These are phyloP conservation scores for Cardamine resedifolia DNA, from an alignment of 345 rosid genomes.

Conservation along the genomic window DNA sequence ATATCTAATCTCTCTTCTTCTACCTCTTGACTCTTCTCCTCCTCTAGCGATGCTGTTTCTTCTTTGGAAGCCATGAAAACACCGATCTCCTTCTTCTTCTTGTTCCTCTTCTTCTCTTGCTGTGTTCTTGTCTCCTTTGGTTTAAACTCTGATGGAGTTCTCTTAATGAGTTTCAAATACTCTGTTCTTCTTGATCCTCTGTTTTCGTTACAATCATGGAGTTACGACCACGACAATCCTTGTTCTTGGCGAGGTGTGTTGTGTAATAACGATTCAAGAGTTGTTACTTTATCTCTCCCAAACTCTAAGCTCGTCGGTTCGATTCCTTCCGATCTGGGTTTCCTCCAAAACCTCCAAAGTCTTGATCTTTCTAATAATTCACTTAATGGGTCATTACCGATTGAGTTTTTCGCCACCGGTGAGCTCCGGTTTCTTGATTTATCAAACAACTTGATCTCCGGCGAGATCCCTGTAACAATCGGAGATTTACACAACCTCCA, in stretches of 20 bases:
- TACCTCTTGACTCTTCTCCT: slow-evolving; percentile 21
- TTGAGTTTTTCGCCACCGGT: slow-evolving; percentile 53
- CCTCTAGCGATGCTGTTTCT: slow-evolving; percentile 44
- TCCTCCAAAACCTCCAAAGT: slow-evolving; percentile 52
- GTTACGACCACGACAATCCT: slow-evolving; percentile 55
- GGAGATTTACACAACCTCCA: slow-evolving; percentile 30
- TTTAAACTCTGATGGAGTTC: slow-evolving; percentile 66
- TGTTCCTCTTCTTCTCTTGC: slow-evolving; percentile 34
- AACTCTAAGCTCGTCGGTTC: slow-evolving; percentile 68
- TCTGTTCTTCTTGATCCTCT: slow-evolving; percentile 73
- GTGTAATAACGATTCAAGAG: slow-evolving; percentile 52
- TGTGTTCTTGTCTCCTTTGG: slow-evolving; percentile 30
- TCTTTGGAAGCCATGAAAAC: slow-evolving; percentile 39
- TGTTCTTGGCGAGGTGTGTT: slow-evolving; percentile 85
- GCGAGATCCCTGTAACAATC: slow-evolving; percentile 50
- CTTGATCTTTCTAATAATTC: slow-evolving; percentile 83
- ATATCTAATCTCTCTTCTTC: slow-evolving; percentile 45
- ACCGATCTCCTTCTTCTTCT: slow-evolving; percentile 22
- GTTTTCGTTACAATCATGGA: slow-evolving; percentile 64
- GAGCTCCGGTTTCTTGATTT: slow-evolving; percentile 65
- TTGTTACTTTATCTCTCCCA: slow-evolving; percentile 59
- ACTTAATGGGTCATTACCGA: slow-evolving; percentile 73
- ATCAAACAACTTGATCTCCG: slow-evolving; percentile 74
- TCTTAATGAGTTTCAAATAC: slow-evolving; percentile 69
- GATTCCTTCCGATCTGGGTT: slow-evolving; percentile 73